Evolutionary conservation across 2,329 filamentous ascomycete species (phyloP).

Genomic region (Scedosporium aurantiacum): DNA sequence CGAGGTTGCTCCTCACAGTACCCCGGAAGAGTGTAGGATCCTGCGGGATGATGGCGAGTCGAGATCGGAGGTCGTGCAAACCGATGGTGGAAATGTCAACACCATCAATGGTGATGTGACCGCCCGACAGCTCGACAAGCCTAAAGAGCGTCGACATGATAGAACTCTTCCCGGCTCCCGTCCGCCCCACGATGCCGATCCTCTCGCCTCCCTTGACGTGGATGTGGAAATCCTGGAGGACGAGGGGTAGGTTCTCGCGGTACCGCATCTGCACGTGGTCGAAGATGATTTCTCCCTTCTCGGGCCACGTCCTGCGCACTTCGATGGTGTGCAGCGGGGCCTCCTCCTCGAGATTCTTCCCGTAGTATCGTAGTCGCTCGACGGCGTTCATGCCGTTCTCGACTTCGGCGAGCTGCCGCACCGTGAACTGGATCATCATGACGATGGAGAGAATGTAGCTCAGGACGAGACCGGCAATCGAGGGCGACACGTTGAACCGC

Average conservation of each 20-base stretch:
- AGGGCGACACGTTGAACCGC: slow-evolving; percentile 73
- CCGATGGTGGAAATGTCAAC: slow-evolving; percentile 63
- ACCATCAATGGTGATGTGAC: slow-evolving; percentile 54
- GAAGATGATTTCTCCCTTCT: slow-evolving; percentile 72
- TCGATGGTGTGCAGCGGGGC: slow-evolving; percentile 69
- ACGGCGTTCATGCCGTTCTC: slow-evolving; percentile 98
- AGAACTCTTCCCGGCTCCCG: slow-evolving; percentile 71
- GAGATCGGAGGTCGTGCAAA: slow-evolving; percentile 62
- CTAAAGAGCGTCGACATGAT: slow-evolving; percentile 79
- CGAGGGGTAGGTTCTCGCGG: slow-evolving; percentile 58
- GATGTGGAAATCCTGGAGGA: slow-evolving; percentile 60
- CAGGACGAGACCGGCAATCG: slow-evolving; percentile 76
- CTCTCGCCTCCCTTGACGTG: slow-evolving; percentile 66
- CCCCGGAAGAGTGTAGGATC: slow-evolving; percentile 76
- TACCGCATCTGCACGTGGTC: slow-evolving; percentile 71
- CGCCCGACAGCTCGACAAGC: slow-evolving; percentile 53
- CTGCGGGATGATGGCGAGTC: slow-evolving; percentile 73
- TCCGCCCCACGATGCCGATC: slow-evolving; percentile 71
- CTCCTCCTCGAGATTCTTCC: slow-evolving; percentile 76
- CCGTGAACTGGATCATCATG: slow-evolving; percentile 91
- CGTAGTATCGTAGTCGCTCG: slow-evolving; percentile 85
- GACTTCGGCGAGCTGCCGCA: slow-evolving; percentile 86
- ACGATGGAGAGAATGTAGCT: slow-evolving; percentile 91
- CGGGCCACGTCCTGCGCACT: slow-evolving; percentile 69
- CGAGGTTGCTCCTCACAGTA: slow-evolving; percentile 68